Conservation (phyloP, 2,329 filamentous ascomycete species). For the Trichoderma sp. region DNA sequence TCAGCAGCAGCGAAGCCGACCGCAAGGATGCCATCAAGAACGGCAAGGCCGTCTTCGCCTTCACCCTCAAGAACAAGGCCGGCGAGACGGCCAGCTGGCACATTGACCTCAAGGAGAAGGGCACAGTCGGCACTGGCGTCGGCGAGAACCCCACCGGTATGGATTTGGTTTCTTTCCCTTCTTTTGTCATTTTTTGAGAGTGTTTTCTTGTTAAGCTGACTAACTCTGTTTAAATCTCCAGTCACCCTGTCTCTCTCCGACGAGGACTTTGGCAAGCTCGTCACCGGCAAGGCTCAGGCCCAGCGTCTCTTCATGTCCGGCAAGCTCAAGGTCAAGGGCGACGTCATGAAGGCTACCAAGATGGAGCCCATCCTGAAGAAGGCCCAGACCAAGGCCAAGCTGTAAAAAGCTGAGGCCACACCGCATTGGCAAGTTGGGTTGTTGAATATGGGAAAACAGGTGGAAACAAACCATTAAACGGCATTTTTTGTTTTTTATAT, state of each 20-base stretch:
- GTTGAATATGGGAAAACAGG: not conserved
- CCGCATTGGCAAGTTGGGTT: not conserved
- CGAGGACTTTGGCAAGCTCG: slow-evolving; percentile 79
- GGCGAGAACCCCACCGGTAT: slow-evolving; percentile 80
- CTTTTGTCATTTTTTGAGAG: not conserved
- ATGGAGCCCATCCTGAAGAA: slow-evolving; percentile 90
- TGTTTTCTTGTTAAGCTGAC: not conserved
- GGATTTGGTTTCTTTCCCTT: slow-evolving; percentile 28
- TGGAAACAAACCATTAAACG: not conserved
- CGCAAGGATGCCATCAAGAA: slow-evolving; percentile 87
- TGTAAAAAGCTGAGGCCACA: slow-evolving; percentile 54
- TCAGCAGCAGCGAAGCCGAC: slow-evolving; percentile 65
- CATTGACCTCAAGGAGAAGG: slow-evolving; percentile 91
- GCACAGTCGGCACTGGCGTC: slow-evolving; percentile 73
- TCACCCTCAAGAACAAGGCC: slow-evolving; percentile 83
- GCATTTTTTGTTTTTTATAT: not conserved
- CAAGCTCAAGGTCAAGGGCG: slow-evolving; percentile 96
- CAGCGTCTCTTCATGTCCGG: slow-evolving; percentile 97
- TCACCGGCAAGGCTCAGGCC: slow-evolving; percentile 85
- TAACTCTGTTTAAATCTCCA: slow-evolving; percentile 34
- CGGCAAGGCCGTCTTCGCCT: slow-evolving; percentile 82
- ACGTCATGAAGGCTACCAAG: slow-evolving; percentile 98
- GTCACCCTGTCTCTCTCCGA: slow-evolving; percentile 86
- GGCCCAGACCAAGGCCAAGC: slow-evolving; percentile 78
- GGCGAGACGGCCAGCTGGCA: slow-evolving; percentile 85